These are phyloP conservation scores for Candida easanensis DNA, from an alignment of 805 yeast genomes.

Conservation along the genomic window DNA sequence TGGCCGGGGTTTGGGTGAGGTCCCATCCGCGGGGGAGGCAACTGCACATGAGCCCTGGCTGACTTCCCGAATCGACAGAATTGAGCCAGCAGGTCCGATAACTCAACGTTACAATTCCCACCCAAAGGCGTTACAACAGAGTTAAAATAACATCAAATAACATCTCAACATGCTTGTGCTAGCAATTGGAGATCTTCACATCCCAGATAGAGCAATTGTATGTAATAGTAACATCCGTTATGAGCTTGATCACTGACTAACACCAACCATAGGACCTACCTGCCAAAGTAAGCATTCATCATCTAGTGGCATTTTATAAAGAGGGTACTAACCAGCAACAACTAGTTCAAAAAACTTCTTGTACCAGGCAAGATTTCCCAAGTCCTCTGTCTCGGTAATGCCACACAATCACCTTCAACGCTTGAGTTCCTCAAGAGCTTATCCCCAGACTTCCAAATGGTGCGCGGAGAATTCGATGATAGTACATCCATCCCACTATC, in stretches of 20 bases:
- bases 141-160: background rate
- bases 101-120: background rate
- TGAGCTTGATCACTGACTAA: slow-evolving; percentile 10
- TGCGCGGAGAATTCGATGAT: slow-evolving; percentile 80
- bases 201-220: slow-evolving; percentile 81
- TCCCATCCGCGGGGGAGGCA: background rate
- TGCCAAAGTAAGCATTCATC: slow-evolving; percentile 30
- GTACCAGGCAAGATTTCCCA: slow-evolving; percentile 85
- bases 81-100: background rate
- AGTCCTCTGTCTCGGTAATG: slow-evolving; percentile 83
- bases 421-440: slow-evolving; percentile 60
- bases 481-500: slow-evolving; percentile 52
- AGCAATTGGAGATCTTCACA: slow-evolving; percentile 86
- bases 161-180: slow-evolving; percentile 54
- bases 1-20: no score
- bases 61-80: background rate
- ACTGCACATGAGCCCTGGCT: background rate
- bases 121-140: no score
- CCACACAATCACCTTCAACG: slow-evolving; percentile 64
- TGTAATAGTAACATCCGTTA: slow-evolving; percentile 22
- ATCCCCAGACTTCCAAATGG: slow-evolving; percentile 71
- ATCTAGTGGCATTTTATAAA: background rate
- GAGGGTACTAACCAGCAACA: slow-evolving; percentile 4
- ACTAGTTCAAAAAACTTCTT: slow-evolving; percentile 66
- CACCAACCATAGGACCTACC: slow-evolving; percentile 39